Conservation (phyloP, 2,329 filamentous ascomycete genomes). For the Colletotrichum cordylinicola region DNA sequence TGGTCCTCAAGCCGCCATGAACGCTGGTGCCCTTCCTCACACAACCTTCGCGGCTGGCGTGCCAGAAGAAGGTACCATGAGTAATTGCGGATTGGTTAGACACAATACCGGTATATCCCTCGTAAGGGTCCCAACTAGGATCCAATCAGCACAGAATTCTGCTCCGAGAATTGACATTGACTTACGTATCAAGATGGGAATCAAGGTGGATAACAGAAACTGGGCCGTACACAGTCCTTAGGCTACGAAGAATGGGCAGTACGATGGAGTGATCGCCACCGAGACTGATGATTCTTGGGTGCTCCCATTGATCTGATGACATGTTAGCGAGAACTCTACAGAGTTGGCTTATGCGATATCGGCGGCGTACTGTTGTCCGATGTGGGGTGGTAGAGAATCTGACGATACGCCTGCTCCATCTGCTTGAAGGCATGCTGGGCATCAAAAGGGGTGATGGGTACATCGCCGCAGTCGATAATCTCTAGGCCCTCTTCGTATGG, state of each 20-base stretch:
- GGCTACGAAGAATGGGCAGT: neutral
- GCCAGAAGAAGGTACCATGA: constrained; percentile 91
- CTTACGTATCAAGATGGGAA: neutral
- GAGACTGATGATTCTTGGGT: neutral
- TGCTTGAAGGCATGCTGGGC: constrained; percentile 81
- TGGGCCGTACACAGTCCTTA: neutral
- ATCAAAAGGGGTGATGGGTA: constrained; percentile 69
- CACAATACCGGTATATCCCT: neutral
- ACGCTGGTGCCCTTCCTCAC: constrained; percentile 75
- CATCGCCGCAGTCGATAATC: constrained; percentile 42
- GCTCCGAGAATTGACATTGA: neutral
- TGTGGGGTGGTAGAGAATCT: neutral
- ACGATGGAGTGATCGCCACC: neutral
- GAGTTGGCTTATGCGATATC: neutral
- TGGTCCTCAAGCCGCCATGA: constrained; percentile 72
- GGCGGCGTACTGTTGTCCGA: neutral
- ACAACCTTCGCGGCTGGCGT: constrained; percentile 80
- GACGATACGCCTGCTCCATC: constrained; percentile 79
- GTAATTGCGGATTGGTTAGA: constrained; percentile 64
- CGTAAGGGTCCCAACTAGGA: neutral
- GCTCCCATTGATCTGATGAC: neutral
- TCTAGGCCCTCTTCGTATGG: neutral
- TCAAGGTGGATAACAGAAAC: neutral
- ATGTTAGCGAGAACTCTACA: neutral
- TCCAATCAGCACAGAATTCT: neutral